Evolutionary conservation across 495 filamentous ascomycete genomes (phyloP).

Genomic region (Penicillium bialowiezense): DNA sequence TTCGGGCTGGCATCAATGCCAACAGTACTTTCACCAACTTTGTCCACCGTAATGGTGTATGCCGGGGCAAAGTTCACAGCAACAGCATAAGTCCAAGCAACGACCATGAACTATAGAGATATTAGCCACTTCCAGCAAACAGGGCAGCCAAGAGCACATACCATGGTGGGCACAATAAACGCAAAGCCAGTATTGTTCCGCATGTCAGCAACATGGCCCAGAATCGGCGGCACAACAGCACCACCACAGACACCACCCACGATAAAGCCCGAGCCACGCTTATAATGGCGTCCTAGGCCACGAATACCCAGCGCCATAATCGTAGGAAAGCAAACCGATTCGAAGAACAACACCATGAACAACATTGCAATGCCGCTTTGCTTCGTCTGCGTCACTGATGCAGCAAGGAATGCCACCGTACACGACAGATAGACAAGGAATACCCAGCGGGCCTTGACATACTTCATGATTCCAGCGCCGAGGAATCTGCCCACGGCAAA

Average conservation of each 20-base stretch:
- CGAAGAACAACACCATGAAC: constrained; percentile 58
- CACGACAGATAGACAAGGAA: constrained; percentile 42
- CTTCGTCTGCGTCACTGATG: constrained; percentile 28
- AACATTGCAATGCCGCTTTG: constrained; percentile 52
- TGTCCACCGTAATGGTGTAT: constrained; percentile 59
- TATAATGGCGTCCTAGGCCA: constrained; percentile 58
- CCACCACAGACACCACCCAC: constrained; percentile 58
- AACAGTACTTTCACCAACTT: constrained; percentile 51
- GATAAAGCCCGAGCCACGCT: constrained; percentile 55
- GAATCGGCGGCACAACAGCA: constrained; percentile 49
- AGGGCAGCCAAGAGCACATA: constrained; percentile 21
- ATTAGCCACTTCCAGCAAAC: background rate
- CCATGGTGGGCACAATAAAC: constrained; percentile 56
- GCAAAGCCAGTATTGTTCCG: constrained; percentile 47
- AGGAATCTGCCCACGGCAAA: constrained; percentile 56
- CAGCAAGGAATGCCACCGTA: constrained; percentile 41
- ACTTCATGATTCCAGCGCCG: constrained; percentile 51
- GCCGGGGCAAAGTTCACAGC: constrained; percentile 61
- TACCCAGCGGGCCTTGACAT: constrained; percentile 48
- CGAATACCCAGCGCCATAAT: constrained; percentile 61
- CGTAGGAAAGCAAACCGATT: constrained; percentile 61
- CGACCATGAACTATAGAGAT: constrained; percentile 40
- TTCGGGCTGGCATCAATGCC: constrained; percentile 37
- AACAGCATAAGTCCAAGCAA: constrained; percentile 56
- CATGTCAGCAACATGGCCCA: constrained; percentile 49